These are phyloP conservation scores for Suillus brevipes DNA, from an alignment of 768 basidiomycete genomes.

Conservation along the genomic window DNA sequence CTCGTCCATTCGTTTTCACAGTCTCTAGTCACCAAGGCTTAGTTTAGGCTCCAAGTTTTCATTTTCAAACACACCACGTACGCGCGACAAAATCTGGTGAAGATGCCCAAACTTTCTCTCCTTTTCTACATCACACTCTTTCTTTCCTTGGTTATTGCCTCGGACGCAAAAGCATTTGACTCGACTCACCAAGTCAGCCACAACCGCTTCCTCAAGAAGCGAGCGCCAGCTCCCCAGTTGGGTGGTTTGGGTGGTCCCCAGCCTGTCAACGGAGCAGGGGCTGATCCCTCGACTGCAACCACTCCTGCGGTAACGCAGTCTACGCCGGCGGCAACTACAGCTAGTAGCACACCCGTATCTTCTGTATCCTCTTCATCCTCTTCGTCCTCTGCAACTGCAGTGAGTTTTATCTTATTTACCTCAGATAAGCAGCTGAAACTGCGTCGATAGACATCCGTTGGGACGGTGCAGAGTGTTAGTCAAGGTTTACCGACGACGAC, in stretches of 20 bases:
- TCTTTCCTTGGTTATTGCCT: conserved; percentile 46
- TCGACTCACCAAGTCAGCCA: conserved; percentile 52
- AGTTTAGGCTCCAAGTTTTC: not conserved
- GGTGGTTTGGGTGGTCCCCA: conserved; percentile 8
- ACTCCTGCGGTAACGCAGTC: conserved; percentile 14
- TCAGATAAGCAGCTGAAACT: not conserved
- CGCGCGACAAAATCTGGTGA: conserved; percentile 19
- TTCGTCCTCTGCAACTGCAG: conserved; percentile 20
- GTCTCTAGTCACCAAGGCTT: not conserved
- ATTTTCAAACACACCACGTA: conserved; percentile 2
- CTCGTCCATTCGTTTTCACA: not conserved
- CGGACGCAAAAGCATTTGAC: conserved; percentile 46
- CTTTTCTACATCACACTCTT: conserved; percentile 59
- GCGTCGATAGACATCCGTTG: not conserved
- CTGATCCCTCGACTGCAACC: conserved; percentile 25
- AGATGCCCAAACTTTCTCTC: conserved; percentile 64
- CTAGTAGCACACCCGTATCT: conserved; percentile 15
- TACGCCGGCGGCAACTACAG: conserved; percentile 11
- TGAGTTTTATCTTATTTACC: conserved; percentile 13
- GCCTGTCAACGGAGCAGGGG: conserved; percentile 37
- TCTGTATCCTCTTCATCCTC: conserved; percentile 14
- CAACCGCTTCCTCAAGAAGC: conserved; percentile 72
- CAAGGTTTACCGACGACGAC: conserved; percentile 17
- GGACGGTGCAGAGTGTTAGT: conserved; percentile 13
- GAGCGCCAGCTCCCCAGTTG: conserved; percentile 36